These are phyloP conservation scores for Cladophialophora psammophila DNA, from an alignment of 2,329 filamentous ascomycete species.

Conservation along the genomic window DNA sequence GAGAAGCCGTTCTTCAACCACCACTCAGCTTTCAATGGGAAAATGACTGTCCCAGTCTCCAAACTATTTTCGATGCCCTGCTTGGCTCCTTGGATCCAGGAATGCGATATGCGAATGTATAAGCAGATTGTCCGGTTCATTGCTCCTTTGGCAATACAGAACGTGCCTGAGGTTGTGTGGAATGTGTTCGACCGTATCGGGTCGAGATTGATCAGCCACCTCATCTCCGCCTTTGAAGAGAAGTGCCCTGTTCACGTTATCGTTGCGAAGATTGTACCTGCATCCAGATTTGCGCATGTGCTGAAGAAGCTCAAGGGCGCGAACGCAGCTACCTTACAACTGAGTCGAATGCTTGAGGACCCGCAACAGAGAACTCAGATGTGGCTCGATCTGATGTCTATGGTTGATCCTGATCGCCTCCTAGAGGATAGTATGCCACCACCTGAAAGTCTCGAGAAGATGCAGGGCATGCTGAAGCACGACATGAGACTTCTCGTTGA, in stretches of 20 bases:
- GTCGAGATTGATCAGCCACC: slow-evolving; percentile 78
- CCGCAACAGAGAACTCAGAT: slow-evolving; percentile 91
- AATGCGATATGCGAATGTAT: slow-evolving; percentile 94
- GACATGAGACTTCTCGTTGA: slow-evolving; percentile 54
- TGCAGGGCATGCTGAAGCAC: slow-evolving; percentile 50
- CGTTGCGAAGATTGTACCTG: slow-evolving; percentile 84
- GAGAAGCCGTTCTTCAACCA: slow-evolving; percentile 96
- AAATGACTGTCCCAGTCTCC: slow-evolving; percentile 93
- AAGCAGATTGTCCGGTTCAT: slow-evolving; percentile 96
- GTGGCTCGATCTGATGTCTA: slow-evolving; percentile 86
- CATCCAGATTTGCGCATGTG: slow-evolving; percentile 84
- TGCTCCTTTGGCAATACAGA: slow-evolving; percentile 85
- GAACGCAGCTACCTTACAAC: slow-evolving; percentile 91
- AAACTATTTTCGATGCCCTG: slow-evolving; percentile 84
- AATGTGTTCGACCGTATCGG: slow-evolving; percentile 89
- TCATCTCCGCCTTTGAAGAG: slow-evolving; percentile 83
- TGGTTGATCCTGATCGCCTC: slow-evolving; percentile 64
- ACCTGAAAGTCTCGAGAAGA: slow-evolving; percentile 56
- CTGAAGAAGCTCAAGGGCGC: slow-evolving; percentile 87
- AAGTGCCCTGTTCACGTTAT: slow-evolving; percentile 85
- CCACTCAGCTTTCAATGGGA: slow-evolving; percentile 94
- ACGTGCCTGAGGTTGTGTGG: slow-evolving; percentile 85
- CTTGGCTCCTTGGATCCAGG: slow-evolving; percentile 89
- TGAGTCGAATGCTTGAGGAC: slow-evolving; percentile 89
- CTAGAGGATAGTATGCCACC: slow-evolving; percentile 64